A percentile compares a stretch with the other conserved stretches of the same genome.
Evolutionary conservation across 306 rosid species (phyloP).

Genomic region (Betula pendula): DNA sequence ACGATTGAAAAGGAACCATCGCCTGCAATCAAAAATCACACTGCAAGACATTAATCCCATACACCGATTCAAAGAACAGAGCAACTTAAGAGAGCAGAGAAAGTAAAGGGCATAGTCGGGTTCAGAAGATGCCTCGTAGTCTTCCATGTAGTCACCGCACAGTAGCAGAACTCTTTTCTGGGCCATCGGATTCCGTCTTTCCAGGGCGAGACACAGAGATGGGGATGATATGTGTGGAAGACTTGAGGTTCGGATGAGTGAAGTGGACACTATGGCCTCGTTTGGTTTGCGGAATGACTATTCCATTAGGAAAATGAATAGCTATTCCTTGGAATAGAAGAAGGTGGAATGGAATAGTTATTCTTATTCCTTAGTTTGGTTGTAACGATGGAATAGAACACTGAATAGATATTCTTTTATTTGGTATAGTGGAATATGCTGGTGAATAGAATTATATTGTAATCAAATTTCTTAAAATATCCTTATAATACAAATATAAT

Average conservation of each 20-base stretch:
- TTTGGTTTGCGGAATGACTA: no score
- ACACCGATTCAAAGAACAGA: background rate
- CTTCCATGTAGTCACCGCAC: constrained; percentile 94
- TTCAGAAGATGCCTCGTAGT: constrained; percentile 49
- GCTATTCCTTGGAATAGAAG: no score
- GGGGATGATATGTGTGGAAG: background rate
- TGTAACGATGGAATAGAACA: no score
- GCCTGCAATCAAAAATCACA: constrained; percentile 38
- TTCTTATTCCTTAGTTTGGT: no score
- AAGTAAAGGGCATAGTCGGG: background rate
- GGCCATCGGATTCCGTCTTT: constrained; percentile 1
- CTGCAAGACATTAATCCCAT: background rate
- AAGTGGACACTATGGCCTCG: background rate
- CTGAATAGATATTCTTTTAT: no score
- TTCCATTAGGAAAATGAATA: no score
- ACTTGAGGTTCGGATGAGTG: background rate
- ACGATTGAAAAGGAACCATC: constrained; percentile 86
- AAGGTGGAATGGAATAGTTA: no score
- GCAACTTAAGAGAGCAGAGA: background rate
- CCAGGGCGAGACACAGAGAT: background rate
- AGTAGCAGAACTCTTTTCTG: constrained; percentile 60
- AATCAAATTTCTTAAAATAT: no score
- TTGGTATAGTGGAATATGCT: no score
- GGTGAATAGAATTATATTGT: no score
- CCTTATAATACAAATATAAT: no score